phyloP scores from a whole-genome alignment of 371 early-diverging fungal genomes.

The Mucor piriformis region DNA sequence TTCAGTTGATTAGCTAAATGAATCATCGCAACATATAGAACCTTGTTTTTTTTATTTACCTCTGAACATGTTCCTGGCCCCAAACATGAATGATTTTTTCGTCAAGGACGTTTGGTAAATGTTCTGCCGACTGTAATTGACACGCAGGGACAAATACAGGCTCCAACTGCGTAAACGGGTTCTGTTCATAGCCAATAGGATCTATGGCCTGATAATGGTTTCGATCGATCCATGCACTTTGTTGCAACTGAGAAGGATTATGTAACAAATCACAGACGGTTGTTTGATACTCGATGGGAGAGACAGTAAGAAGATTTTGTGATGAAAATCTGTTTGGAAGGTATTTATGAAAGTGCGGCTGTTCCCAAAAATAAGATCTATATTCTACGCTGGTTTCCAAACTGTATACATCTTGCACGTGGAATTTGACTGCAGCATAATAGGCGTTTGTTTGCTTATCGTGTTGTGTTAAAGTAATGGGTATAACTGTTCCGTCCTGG shows the following conservation, averaged over 20 bases:
- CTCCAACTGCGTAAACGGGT: too few species aligned
- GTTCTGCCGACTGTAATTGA: too few species aligned
- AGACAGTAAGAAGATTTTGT: slow-evolving; percentile 19
- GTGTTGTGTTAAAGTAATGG: slow-evolving; percentile 32
- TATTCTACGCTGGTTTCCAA: slow-evolving; percentile 36
- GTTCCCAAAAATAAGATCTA: slow-evolving; percentile 49
- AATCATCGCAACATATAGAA: too few species aligned
- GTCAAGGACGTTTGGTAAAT: too few species aligned
- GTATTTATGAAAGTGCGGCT: slow-evolving; percentile 33
- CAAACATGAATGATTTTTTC: slow-evolving; percentile 32
- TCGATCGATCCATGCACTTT: slow-evolving; percentile 5
- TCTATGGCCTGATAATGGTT: too few species aligned
- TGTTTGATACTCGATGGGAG: too few species aligned
- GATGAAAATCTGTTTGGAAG: slow-evolving; percentile 36
- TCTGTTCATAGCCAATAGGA: too few species aligned
- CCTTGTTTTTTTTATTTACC: slow-evolving; percentile 20
- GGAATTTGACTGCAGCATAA: slow-evolving; percentile 32
- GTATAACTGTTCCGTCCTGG: slow-evolving; percentile 15
- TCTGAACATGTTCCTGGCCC: slow-evolving; percentile 35
- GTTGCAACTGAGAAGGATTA: background rate
- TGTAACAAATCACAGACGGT: background rate
- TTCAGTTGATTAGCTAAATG: too few species aligned
- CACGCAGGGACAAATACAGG: too few species aligned
- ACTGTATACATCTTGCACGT: slow-evolving; percentile 11
- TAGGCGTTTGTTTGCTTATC: slow-evolving; percentile 31